A percentile compares a stretch with the other conserved stretches of the same genome.
Conservation (phyloP, 2,329 filamentous ascomycete genomes). For the Verticillium nonalfalfae region DNA sequence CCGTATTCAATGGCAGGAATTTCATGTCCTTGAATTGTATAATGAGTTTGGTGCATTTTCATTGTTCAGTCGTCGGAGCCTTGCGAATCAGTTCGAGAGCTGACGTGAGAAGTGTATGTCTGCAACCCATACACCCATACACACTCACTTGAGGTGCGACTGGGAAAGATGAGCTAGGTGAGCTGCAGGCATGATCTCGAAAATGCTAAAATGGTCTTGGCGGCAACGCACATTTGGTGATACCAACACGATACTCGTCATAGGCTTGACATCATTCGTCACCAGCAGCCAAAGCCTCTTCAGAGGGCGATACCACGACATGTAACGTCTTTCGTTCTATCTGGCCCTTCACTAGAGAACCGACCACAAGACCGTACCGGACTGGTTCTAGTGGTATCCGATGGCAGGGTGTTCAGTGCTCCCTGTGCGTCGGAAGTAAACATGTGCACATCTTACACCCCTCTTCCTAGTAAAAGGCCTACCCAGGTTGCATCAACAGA, state of each 20-base stretch:
- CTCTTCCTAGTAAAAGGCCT: not conserved
- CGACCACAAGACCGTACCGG: no score
- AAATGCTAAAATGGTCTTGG: not conserved
- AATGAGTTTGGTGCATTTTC: no score
- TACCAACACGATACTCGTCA: no score
- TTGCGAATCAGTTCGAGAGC: not conserved
- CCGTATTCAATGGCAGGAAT: not conserved
- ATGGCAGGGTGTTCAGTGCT: no score
- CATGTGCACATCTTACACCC: not conserved
- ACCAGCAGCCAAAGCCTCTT: no score
- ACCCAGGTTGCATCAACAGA: not conserved
- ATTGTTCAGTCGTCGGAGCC: no score
- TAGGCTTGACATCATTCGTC: no score
- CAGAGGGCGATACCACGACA: no score
- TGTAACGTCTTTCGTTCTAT: no score
- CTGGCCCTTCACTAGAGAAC: no score
- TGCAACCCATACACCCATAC: not conserved
- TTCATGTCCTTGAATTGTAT: not conserved
- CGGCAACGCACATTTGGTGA: no score
- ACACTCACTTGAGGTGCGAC: not conserved
- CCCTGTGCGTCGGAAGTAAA: not conserved
- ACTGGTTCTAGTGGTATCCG: no score
- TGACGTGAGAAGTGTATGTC: not conserved
- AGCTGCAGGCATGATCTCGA: not conserved
- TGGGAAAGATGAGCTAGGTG: not conserved